phyloP scores from a whole-genome alignment of 2,329 filamentous ascomycete genomes.

The Penicillium aurantiogriseum region DNA sequence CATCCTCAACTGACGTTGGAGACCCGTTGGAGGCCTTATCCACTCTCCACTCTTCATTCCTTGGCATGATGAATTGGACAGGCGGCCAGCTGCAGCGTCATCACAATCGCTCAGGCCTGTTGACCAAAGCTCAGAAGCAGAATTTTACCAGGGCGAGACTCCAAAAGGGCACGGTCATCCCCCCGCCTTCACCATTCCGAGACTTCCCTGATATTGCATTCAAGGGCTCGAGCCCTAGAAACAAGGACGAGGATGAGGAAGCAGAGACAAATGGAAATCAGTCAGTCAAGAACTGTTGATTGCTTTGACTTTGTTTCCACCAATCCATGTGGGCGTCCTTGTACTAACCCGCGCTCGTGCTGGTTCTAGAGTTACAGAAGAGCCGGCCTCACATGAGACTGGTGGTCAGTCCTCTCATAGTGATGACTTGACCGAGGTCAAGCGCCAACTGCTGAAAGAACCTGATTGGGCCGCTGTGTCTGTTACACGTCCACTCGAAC shows the following conservation, averaged over 20 bases:
- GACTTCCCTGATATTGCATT: conserved; percentile 5
- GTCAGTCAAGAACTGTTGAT: conserved; percentile 4
- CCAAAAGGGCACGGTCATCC: conserved; percentile 16
- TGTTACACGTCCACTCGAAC: conserved; percentile 34
- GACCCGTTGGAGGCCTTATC: not conserved
- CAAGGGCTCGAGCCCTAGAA: not conserved
- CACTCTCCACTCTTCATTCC: not conserved
- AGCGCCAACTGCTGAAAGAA: conserved; percentile 34
- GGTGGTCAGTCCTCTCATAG: not conserved
- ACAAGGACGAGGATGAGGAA: not conserved
- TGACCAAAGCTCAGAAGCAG: conserved; percentile 31
- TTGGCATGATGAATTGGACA: conserved; percentile 45
- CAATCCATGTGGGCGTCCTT: not conserved
- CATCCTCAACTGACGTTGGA: not conserved
- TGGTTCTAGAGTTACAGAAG: not conserved
- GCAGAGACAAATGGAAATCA: not conserved
- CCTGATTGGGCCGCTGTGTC: conserved; percentile 41
- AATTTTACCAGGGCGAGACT: conserved; percentile 35
- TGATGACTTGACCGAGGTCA: conserved; percentile 27
- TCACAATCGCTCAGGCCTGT: conserved; percentile 31
- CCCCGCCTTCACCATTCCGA: conserved; percentile 15
- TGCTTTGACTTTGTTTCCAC: conserved; percentile 1
- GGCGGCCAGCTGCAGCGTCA: conserved; percentile 44
- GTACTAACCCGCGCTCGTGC: conserved; percentile 5
- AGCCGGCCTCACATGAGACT: not conserved